Evolutionary conservation across 2,329 filamentous ascomycete genomes (phyloP).

Genomic region (Dactylellina cionopaga): DNA sequence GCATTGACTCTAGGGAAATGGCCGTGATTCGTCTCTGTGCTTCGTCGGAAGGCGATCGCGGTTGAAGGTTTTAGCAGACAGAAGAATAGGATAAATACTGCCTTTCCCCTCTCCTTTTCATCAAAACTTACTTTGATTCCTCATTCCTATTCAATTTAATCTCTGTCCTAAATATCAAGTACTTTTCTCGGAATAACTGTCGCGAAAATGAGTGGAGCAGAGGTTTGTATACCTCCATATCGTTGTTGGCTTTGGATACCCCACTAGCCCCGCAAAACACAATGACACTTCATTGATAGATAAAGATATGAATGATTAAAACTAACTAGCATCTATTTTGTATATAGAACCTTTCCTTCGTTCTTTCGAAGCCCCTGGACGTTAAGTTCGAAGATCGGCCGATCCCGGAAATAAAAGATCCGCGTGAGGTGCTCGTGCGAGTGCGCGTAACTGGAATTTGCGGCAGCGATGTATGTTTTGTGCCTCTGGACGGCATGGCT

Average conservation of each 20-base stretch:
- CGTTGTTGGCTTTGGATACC: slow-evolving; percentile 9
- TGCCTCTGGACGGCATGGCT: not conserved
- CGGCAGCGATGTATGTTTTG: slow-evolving; percentile 69
- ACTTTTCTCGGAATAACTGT: not conserved
- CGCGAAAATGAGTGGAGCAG: slow-evolving; percentile 26
- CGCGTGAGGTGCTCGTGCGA: slow-evolving; percentile 71
- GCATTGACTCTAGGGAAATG: slow-evolving; percentile 22
- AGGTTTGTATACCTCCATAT: slow-evolving; percentile 30
- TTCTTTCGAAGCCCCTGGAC: slow-evolving; percentile 42
- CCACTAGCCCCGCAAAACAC: slow-evolving; percentile 38
- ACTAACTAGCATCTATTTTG: slow-evolving; percentile 2
- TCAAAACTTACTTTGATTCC: slow-evolving; percentile 3
- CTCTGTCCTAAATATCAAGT: not conserved
- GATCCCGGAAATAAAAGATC: slow-evolving; percentile 62
- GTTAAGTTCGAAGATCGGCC: slow-evolving; percentile 48
- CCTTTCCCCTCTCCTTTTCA: slow-evolving; percentile 16
- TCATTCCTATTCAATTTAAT: slow-evolving; percentile 2
- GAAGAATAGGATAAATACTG: slow-evolving; percentile 47
- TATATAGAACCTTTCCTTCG: slow-evolving; percentile 41
- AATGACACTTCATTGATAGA: not conserved
- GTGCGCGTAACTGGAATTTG: slow-evolving; percentile 75
- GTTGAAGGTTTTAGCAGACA: slow-evolving; percentile 21
- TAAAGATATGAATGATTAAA: too few species aligned
- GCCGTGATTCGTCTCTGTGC: slow-evolving; percentile 25
- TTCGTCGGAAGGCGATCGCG: slow-evolving; percentile 34